Evolutionary conservation across 106 monocot genomes (phyloP), one percentile per base, ranked within the genome.

Genomic region (Narthecium ossifragum): DNA sequence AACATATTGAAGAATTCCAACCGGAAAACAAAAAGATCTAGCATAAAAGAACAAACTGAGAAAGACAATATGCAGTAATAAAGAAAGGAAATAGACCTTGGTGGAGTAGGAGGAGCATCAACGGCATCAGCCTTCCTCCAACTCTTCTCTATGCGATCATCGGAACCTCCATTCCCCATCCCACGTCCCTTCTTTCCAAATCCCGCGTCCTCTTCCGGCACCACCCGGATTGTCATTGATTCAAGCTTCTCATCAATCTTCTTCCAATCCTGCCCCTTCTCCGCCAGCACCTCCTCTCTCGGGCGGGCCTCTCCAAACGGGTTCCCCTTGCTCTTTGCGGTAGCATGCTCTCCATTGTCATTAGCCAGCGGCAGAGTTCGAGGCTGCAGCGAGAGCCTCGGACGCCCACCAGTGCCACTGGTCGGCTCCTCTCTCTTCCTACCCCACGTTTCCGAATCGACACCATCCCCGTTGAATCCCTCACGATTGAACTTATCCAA

Each of bases 191-290:
- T 92, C 30, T 51, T 80, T 28, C 73, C 73, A 26, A 41, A 65
- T 0, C 52, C 7, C 26, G 23, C 17, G 21, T 38, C 73, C 34
- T 81, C 81, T 34, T 57, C 26, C 12, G 5, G 30, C 1, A 14
- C 40, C 27, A 84, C 92, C 29, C 72, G 48, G 25, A 88, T 31
- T 67, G 74, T 85, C 22, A 66, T 53, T 0, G 71, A 60, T 38
- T 85, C 88, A 0, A 93, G 75, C 65, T 82, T 82, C 64, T 80
- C 82, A 34, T 93, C 93, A 53, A 93, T 79, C 72, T 85, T 60
- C 66, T 87, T 93, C 85, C 88, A 93, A 49, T 93, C 88, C 59
- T 78, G 71, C 11, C 93, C 93, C 58, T 93, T 93, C 56, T 82
- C 85, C 15, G 76, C 79, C 62, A 93, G 53, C 17, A 93, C 88